phyloP scores from a whole-genome alignment of 352 stramenopile genomes.

The Globisporangium nagaii region DNA sequence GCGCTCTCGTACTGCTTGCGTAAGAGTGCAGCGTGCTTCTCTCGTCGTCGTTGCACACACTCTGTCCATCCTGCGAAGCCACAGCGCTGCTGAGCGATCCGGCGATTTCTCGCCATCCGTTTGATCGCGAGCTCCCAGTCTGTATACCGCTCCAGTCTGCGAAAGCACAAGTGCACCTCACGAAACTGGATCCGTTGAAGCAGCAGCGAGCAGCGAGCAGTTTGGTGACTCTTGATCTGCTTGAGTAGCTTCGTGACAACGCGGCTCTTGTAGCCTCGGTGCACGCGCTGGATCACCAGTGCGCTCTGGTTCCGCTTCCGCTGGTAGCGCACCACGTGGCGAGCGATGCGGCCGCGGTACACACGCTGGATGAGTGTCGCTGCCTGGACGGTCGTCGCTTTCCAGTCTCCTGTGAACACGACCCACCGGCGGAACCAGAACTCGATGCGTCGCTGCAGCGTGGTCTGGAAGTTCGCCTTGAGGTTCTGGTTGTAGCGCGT shows the following conservation, averaged over 20 bases:
- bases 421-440: conserved; percentile 54
- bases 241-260: conserved; percentile 7
- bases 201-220: conserved; percentile 18
- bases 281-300: conserved; percentile 46
- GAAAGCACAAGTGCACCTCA: conserved; percentile 22
- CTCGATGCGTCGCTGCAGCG: conserved; percentile 31
- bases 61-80: conserved; percentile 16
- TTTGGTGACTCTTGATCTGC: conserved; percentile 28
- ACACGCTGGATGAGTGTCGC: conserved; percentile 53
- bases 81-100: background rate
- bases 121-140: conserved; percentile 25
- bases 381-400: conserved; percentile 18
- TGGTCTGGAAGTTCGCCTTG: conserved; percentile 33
- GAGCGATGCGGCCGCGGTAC: conserved; percentile 45
- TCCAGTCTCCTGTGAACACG: conserved; percentile 21
- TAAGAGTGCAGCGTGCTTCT: conserved; percentile 30
- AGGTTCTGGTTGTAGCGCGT: conserved; percentile 29
- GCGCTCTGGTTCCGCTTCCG: conserved; percentile 21
- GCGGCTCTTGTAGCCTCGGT: conserved; percentile 37
- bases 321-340: conserved; percentile 38
- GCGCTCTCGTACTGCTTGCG: conserved; percentile 33
- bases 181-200: conserved; percentile 28
- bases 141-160: conserved; percentile 16
- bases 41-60: conserved; percentile 21
- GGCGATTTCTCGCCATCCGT: conserved; percentile 20